A percentile compares a stretch with the other conserved stretches of the same genome.
Conservation (phyloP, 768 basidiomycete species). For the Epithele typhae region DNA sequence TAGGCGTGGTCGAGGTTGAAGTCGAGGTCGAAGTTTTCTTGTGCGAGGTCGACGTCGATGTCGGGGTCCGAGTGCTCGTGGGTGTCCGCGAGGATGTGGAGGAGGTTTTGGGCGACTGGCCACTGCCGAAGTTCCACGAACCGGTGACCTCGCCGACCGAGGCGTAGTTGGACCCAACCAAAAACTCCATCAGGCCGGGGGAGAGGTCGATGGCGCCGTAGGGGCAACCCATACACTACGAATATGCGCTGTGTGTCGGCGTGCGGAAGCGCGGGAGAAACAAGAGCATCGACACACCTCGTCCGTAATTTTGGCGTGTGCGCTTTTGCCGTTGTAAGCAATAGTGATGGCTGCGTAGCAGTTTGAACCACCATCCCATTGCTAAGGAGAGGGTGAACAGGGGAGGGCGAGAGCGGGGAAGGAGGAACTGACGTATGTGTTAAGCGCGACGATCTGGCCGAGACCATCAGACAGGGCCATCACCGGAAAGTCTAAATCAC, state of each 20-base stretch:
- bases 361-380: slow-evolving; percentile 47
- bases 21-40: slow-evolving; percentile 1
- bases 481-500: neutral
- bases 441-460: slow-evolving; percentile 49
- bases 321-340: slow-evolving; percentile 49
- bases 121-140: slow-evolving; percentile 50
- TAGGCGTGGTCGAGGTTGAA: slow-evolving; percentile 8
- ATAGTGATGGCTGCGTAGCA: slow-evolving; percentile 65
- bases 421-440: slow-evolving; percentile 21
- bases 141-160: slow-evolving; percentile 60
- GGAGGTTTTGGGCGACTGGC: slow-evolving; percentile 10
- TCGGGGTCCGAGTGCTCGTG: slow-evolving; percentile 4
- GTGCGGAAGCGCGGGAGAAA: neutral
- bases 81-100: slow-evolving; percentile 7
- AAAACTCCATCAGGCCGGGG: slow-evolving; percentile 51
- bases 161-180: slow-evolving; percentile 32
- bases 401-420: neutral
- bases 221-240: slow-evolving; percentile 59
- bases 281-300: slow-evolving; percentile 32
- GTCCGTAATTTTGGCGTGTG: slow-evolving; percentile 57
- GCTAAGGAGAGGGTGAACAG: slow-evolving; percentile 32
- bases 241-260: neutral
- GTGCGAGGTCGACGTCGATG: slow-evolving; percentile 2
- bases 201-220: slow-evolving; percentile 59
- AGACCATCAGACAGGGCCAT: neutral